Base-by-base conservation (phyloP, 768 basidiomycete species). In the Clitopilus passeckerianus region DNA sequence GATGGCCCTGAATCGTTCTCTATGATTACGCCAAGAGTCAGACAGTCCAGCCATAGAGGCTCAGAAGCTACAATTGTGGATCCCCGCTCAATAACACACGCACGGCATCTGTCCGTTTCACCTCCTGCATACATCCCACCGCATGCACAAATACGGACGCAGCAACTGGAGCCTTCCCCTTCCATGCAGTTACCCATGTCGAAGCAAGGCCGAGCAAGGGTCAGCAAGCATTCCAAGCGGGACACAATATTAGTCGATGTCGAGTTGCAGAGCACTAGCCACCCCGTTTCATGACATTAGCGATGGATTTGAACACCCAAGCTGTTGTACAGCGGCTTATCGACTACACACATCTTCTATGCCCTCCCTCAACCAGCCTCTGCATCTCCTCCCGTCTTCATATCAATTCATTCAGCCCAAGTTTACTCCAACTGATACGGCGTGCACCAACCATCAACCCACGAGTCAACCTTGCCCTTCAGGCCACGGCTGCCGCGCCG, bases 131-230 rank as follows among this genome's bases (percentile, higher is more conserved):
- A 68, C 57, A 66, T 66, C 56, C 65, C 68, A 2, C 60, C 75
- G 43, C 71, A 74, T 50, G 65, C 73, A 0, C 69, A 68, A 53
- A 70, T 80, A 34, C 76, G 81, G 35, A 85, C 82, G 10, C 71
- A 75, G 16, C 83, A 85, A 64, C 60, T 82, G 66, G 81, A 84
- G 67, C 82, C 83, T 12, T 83, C 81, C 0, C 79, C 81, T 20
- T 71, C 60, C 12, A 85, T 85, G 83, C 71, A 78, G 61, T 65
- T 85, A 33, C 82, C 83, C 3, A 57, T 58, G 20, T 56, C 60
- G 7, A 61, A 59, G 23, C 50, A 52, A 14, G 34, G 18, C 7
- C 34, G 34, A 34, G 53, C 53, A 18, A 52, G 16, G 33, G 43
- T 35, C 12, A n/a, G 10, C 37, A 60, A 55, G 56, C 24, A 58